Evolutionary conservation across 1,284 basidiomycete species (phyloP), one percentile per base, ranked within the genome.

Genomic region (Leccinum glutinopallens): DNA sequence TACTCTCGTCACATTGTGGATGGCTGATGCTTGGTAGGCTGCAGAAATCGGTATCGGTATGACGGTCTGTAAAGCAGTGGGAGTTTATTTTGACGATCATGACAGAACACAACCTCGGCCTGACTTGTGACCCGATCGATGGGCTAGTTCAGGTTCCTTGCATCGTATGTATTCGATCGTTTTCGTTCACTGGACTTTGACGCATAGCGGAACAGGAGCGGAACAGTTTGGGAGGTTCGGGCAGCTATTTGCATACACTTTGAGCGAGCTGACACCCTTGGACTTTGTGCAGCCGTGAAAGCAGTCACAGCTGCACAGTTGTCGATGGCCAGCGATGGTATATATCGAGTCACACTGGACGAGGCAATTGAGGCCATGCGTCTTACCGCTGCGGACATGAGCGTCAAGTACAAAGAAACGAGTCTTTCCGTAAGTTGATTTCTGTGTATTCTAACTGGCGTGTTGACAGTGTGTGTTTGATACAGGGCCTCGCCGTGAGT

Each of bases 341-440:
- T 93, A 7, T 94, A 96, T 72, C 88, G 89, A 35, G 93, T 97
- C 57, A 92, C 91, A 0, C 81, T 98, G 29, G 96, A 98, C 74
- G 95, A 98, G 76, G 96, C 96, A 0, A 98, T 98, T 63, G 93
- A 95, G 74, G 97, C 96, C 2, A 97, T 97, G 92, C 84, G 94
- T 43, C 79, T 97, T 49, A 98, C 96, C 0, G 96, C 96, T 33
- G 80, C 84, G 25, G 90, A 93, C 73, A 93, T 94, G 92, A 92
- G 90, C 68, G 85, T 91, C 65, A 92, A 94, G 73, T 94, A 96
- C 76, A 96, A 96, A 76, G 95, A 97, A 79, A 97, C 95, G 2
- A 93, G 91, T 77, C 84, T 96, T 68, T 94, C 94, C 55, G 92
- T 93, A 69, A 70, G 83, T 77, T 73, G 57, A 65, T 43, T 59